Percentiles rank a stretch among this genome's conserved stretches.
phyloP scores from a whole-genome alignment of 768 basidiomycete genomes.

The Arthromyces matolae region DNA sequence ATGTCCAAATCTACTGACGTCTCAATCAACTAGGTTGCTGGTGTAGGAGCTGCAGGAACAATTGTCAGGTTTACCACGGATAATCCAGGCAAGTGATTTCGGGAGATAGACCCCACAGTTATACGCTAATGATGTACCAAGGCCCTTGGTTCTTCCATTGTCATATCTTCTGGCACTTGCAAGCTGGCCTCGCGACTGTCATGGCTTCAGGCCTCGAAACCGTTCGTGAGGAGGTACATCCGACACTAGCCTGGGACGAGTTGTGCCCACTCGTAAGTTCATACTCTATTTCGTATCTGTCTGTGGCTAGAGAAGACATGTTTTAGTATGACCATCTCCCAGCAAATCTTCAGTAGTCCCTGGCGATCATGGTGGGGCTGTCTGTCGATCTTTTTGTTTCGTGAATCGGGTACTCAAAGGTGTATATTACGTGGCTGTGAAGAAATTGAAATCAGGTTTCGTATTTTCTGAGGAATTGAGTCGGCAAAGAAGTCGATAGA shows the following conservation, averaged over 20 bases:
- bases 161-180: constrained; percentile 24
- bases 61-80: constrained; percentile 54
- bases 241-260: constrained; percentile 14
- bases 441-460: too few relatives aligned
- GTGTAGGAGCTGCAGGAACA: constrained; percentile 15
- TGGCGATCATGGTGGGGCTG: too few relatives aligned
- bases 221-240: constrained; percentile 10
- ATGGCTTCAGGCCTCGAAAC: constrained; percentile 9
- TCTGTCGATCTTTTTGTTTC: too few relatives aligned
- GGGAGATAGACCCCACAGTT: too few relatives aligned
- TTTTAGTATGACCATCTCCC: constrained; percentile 3
- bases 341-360: constrained; percentile 4
- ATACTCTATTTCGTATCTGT: neutral
- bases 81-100: constrained; percentile 37
- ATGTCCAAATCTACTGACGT: too few relatives aligned
- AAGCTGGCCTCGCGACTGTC: constrained; percentile 20
- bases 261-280: constrained; percentile 14
- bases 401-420: too few relatives aligned
- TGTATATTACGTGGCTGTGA: too few relatives aligned
- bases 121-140: neutral
- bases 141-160: constrained; percentile 30
- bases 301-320: neutral
- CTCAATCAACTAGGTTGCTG: constrained; percentile 19
- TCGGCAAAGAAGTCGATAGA: too few relatives aligned
- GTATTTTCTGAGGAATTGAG: too few relatives aligned